A percentile compares a stretch with the other conserved stretches of the same genome.
These are phyloP conservation scores for Cyclotella kingstonii DNA, from an alignment of 108 stramenopile species.

Conservation along the genomic window DNA sequence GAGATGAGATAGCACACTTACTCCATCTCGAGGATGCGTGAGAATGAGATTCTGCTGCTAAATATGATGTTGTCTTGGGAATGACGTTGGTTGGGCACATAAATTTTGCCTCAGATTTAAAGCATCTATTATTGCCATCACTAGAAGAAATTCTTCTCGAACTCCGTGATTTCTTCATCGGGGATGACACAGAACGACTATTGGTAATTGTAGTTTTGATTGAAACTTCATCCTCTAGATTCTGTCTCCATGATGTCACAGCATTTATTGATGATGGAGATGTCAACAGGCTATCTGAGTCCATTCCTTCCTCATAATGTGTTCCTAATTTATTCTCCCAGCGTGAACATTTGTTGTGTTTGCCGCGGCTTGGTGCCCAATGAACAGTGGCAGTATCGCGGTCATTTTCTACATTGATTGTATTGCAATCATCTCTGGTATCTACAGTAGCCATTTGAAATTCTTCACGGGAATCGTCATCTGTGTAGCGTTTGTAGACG, in stretches of 20 bases:
- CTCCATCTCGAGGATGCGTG: too few species aligned
- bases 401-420: not conserved
- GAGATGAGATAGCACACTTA: too few species aligned
- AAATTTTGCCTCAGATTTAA: too few species aligned
- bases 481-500: conserved; percentile 8
- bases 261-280: not conserved
- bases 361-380: not conserved
- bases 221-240: not conserved
- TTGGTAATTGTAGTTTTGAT: conserved; percentile 11
- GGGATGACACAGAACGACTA: conserved; percentile 2
- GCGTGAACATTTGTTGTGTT: not conserved
- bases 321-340: not conserved
- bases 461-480: not conserved
- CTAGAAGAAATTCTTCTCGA: too few species aligned
- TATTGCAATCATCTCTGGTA: conserved; percentile 3
- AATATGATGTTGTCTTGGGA: too few species aligned
- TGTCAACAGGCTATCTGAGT: not conserved
- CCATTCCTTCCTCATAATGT: not conserved
- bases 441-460: not conserved
- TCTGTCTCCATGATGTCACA: not conserved
- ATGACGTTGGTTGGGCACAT: too few species aligned
- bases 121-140: too few species aligned
- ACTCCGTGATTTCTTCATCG: not conserved
- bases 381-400: not conserved
- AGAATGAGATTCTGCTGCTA: too few species aligned